phyloP scores from a whole-genome alignment of 2,329 filamentous ascomycete species.

The Colletotrichum neosansevieriae region DNA sequence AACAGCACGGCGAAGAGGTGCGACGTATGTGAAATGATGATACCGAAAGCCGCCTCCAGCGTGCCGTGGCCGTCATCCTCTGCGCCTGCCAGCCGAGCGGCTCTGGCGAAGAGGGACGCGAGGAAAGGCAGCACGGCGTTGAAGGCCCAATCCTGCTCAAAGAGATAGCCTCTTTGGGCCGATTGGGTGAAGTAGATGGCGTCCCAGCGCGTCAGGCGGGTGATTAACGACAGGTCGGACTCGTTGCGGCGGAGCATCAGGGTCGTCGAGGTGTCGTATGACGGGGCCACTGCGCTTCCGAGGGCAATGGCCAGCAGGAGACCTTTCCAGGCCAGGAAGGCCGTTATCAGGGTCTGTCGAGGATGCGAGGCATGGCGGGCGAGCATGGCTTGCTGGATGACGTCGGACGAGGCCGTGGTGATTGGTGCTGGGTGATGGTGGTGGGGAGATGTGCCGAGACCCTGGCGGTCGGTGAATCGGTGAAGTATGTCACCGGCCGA shows the following conservation, averaged over 20 bases:
- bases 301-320: conserved; percentile 73
- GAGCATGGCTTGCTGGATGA: conserved; percentile 31
- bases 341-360: conserved; percentile 46
- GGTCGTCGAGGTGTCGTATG: conserved; percentile 84
- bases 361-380: conserved; percentile 35
- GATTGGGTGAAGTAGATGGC: conserved; percentile 79
- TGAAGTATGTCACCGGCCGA: conserved; percentile 4
- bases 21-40: conserved; percentile 76
- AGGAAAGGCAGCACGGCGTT: conserved; percentile 62
- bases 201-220: conserved; percentile 81
- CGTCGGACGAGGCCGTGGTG: conserved; percentile 17
- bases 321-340: conserved; percentile 76
- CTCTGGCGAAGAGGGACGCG: conserved; percentile 53
- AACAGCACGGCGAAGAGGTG: conserved; percentile 82
- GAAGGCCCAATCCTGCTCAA: conserved; percentile 91
- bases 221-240: conserved; percentile 54
- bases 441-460: background rate
- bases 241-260: conserved; percentile 51
- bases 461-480: conserved; percentile 10
- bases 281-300: conserved; percentile 61
- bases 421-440: background rate
- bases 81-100: conserved; percentile 45
- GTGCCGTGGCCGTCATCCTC: conserved; percentile 35
- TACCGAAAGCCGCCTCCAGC: conserved; percentile 66
- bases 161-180: conserved; percentile 73